Conservation (phyloP, 306 rosid species). For the Castanopsis chinensis region DNA sequence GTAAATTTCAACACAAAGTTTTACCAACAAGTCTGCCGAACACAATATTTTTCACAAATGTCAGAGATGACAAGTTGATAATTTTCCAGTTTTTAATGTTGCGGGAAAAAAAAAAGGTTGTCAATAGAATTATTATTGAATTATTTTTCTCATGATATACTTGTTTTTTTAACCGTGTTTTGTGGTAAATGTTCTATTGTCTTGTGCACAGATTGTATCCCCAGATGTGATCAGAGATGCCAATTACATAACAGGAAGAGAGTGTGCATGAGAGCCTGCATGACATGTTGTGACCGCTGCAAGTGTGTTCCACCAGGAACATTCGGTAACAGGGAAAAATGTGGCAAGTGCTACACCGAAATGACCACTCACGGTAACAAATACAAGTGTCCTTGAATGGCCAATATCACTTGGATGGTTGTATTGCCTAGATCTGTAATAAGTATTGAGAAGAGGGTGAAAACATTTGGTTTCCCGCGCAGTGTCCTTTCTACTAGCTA, state of each 20-base stretch:
- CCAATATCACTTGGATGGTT: neutral
- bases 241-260: conserved; percentile 53
- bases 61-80: too few species aligned
- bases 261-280: conserved; percentile 67
- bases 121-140: too few species aligned
- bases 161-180: neutral
- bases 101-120: too few species aligned
- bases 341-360: conserved; percentile 88
- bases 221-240: conserved; percentile 64
- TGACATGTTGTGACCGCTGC: conserved; percentile 85
- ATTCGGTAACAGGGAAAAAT: conserved; percentile 69
- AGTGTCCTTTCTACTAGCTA: neutral
- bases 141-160: neutral
- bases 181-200: neutral
- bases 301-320: conserved; percentile 95
- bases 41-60: too few species aligned
- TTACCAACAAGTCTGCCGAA: too few species aligned
- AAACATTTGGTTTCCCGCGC: conserved; percentile 2
- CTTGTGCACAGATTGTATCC: conserved; percentile 57
- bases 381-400: conserved; percentile 64
- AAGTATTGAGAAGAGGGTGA: neutral
- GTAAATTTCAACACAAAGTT: conserved; percentile 9
- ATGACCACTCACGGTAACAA: conserved; percentile 69
- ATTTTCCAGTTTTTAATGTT: too few species aligned
- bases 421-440: neutral